Base-by-base conservation (phyloP, 495 filamentous ascomycete species). In the Aspergillus ellipticus region DNA sequence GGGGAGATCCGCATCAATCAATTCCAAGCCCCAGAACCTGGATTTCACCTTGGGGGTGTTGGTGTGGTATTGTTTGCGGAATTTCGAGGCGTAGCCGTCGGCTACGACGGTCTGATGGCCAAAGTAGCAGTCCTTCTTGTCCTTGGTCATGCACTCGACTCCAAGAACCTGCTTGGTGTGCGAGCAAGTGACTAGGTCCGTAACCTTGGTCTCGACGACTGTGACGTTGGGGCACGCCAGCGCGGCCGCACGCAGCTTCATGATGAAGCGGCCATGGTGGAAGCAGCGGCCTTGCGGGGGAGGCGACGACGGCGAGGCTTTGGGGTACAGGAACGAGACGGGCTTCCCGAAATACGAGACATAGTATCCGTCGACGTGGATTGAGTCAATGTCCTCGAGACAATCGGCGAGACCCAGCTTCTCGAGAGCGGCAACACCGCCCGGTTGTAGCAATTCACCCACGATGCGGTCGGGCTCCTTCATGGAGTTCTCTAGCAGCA, bases 381-480 rank as follows among this genome's bases (percentile, higher is more conserved):
- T 81, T 1, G 91, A 85, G 65, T 97, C 94, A 62, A 98, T 97
- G 15, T 74, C 88, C 52, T 98, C 92, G 15, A 98, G 76, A 66
- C 92, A 96, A 56, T 89, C 82, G 42, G 69, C 69, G 49, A 98
- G 71, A 6, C 95, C 95, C 50, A 98, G 74, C 60, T 87, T 84
- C 63, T 86, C 79, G 57, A 98, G 77, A 17, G 95, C 92, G 42
- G 79, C 73, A 37, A 96, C 85, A 41, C 94, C 94, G 28, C 94
- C 94, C 4, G 94, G 94, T 69, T 98, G 94, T 65, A 98, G 74
- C 55, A 98, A 73, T 75, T 98, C 94, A 52, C 94, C 94, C 19
- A 98, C 92, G 63, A 98, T 98, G 53, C 94, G 86, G 75, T 97
- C 90, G 11, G 94, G 94, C 74, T 97, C 89, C 72, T 93, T 92